phyloP scores from a whole-genome alignment of 768 basidiomycete genomes.

The Termitomyces sp. region DNA sequence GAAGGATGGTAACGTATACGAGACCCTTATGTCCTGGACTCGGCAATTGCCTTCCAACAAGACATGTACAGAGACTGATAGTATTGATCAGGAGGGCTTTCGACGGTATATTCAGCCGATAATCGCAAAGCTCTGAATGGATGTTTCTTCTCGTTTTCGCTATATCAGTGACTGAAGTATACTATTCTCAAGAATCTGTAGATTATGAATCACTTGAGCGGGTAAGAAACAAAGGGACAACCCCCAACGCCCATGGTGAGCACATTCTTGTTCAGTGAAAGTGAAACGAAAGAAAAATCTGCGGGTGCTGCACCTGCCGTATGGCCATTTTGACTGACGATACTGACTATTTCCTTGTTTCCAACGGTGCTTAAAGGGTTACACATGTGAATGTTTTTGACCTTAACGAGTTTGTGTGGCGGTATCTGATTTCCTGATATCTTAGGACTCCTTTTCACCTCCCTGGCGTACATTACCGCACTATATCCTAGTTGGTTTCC shows the following conservation, averaged over 20 bases:
- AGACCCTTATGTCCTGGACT: neutral
- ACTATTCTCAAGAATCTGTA: neutral
- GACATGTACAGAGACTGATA: neutral
- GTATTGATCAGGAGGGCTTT: conserved; percentile 16
- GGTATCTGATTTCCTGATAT: too few relatives aligned
- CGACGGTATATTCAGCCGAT: conserved; percentile 14
- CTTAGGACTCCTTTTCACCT: too few relatives aligned
- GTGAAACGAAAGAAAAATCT: too few relatives aligned
- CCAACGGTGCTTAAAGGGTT: too few relatives aligned
- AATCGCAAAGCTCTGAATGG: conserved; percentile 3
- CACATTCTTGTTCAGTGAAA: too few relatives aligned
- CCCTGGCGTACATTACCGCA: too few relatives aligned
- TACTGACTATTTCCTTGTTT: too few relatives aligned
- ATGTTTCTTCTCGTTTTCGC: neutral
- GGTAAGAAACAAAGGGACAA: neutral
- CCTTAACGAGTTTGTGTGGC: too few relatives aligned
- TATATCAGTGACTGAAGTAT: neutral
- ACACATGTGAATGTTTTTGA: too few relatives aligned
- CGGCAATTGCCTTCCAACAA: neutral
- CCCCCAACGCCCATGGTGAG: neutral
- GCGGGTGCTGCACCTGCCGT: neutral
- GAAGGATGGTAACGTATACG: conserved; percentile 17
- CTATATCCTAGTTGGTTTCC: too few relatives aligned
- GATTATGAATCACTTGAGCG: neutral
- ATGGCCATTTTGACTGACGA: too few relatives aligned